phyloP scores from a whole-genome alignment of 2,329 filamentous ascomycete species.

The Balansia obtecta region DNA sequence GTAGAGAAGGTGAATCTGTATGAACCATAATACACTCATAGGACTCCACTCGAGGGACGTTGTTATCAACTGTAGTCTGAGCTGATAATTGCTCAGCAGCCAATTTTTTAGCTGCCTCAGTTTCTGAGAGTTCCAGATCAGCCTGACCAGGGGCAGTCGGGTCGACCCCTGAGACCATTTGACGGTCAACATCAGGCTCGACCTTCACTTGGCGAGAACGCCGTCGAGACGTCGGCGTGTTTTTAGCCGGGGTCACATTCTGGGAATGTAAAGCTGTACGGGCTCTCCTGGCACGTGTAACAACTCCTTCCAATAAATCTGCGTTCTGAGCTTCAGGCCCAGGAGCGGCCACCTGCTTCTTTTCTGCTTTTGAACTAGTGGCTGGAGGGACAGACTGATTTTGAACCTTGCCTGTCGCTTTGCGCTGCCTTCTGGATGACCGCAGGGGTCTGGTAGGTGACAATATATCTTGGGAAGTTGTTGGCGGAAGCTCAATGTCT shows the following conservation, averaged over 20 bases:
- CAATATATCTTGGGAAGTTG: slow-evolving; percentile 7
- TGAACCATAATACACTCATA: slow-evolving; percentile 13
- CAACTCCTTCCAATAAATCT: neutral
- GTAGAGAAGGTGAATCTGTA: slow-evolving; percentile 8
- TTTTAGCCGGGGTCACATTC: neutral
- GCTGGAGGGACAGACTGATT: neutral
- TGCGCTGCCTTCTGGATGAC: slow-evolving; percentile 9
- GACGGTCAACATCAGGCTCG: neutral
- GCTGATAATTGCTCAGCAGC: neutral
- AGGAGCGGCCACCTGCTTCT: neutral
- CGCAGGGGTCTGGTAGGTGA: slow-evolving; percentile 9
- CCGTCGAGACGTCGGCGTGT: neutral
- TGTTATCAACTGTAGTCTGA: neutral
- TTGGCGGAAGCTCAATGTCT: slow-evolving; percentile 8
- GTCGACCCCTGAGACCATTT: neutral
- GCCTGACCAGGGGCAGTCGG: slow-evolving; percentile 5
- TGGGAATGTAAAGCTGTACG: neutral
- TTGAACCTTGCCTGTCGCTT: neutral
- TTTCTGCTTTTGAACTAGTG: neutral
- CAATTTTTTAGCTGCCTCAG: neutral
- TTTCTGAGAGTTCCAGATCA: neutral
- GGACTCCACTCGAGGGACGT: neutral
- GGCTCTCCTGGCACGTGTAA: slow-evolving; percentile 3
- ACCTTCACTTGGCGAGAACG: slow-evolving; percentile 1
- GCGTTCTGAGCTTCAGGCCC: neutral